phyloP scores from a whole-genome alignment of 805 yeast species.

The Saturnispora zaruensis region DNA sequence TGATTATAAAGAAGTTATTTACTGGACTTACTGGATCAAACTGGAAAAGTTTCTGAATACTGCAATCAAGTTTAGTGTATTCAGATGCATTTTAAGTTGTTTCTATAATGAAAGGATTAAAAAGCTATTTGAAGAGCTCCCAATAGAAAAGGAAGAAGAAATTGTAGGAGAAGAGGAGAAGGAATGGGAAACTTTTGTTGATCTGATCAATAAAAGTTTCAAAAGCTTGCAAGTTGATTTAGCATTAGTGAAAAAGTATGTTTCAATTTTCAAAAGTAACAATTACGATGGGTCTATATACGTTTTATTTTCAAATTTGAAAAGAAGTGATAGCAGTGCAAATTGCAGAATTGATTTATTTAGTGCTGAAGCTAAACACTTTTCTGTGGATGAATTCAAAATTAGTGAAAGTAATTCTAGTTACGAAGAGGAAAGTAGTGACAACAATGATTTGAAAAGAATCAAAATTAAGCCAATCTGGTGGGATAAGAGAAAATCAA shows the following conservation, averaged over 20 bases:
- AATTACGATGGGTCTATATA: constrained; percentile 24
- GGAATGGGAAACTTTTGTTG: constrained; percentile 13
- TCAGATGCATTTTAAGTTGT: constrained; percentile 18
- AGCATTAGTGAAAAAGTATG: constrained; percentile 17
- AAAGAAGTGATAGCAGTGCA: background rate
- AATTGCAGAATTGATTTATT: constrained; percentile 13
- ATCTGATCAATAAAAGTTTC: constrained; percentile 18
- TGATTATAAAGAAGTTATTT: constrained; percentile 12
- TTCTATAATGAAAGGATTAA: constrained; percentile 16
- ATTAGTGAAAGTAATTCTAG: constrained; percentile 9
- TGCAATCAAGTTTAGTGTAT: constrained; percentile 13
- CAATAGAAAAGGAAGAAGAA: constrained; percentile 9
- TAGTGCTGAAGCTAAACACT: constrained; percentile 8
- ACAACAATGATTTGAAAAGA: background rate
- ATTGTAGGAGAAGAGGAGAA: constrained; percentile 10
- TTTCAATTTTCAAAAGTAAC: constrained; percentile 21
- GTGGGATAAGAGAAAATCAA: constrained; percentile 15
- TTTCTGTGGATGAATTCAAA: constrained; percentile 22
- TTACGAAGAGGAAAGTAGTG: constrained; percentile 10
- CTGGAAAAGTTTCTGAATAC: constrained; percentile 13
- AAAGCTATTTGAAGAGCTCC: constrained; percentile 16
- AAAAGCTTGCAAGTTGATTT: constrained; percentile 15
- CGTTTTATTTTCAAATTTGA: constrained; percentile 16
- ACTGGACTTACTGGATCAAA: constrained; percentile 20
- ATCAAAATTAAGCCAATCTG: constrained; percentile 18